phyloP scores from a whole-genome alignment of 345 rosid species.

The Citrus cavaleriei region DNA sequence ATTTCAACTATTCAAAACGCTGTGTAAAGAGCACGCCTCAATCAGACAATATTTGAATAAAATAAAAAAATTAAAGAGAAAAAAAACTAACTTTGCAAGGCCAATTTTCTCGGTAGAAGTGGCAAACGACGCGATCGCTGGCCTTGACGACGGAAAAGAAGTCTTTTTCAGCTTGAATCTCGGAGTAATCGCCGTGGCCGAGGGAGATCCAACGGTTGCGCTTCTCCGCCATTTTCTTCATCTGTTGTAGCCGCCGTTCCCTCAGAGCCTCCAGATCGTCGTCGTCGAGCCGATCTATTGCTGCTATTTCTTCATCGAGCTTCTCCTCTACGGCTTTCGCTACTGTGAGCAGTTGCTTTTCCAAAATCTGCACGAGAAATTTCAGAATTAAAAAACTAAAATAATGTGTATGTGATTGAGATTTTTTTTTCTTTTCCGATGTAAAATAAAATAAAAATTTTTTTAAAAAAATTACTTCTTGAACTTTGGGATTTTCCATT shows the following conservation, averaged over 20 bases:
- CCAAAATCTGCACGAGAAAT: conserved; percentile 50
- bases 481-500: conserved; percentile 44
- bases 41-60: not conserved
- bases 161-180: conserved; percentile 80
- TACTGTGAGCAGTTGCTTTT: conserved; percentile 81
- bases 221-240: conserved; percentile 97
- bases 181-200: conserved; percentile 91
- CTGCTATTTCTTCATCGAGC: conserved; percentile 84
- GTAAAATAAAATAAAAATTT: too few relatives aligned
- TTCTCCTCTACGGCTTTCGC: conserved; percentile 91
- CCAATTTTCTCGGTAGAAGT: conserved; percentile 96
- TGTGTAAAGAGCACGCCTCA: not conserved
- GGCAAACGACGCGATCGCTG: conserved; percentile 94
- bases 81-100: conserved; percentile 72
- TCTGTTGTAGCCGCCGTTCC: conserved; percentile 79
- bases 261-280: conserved; percentile 85
- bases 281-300: conserved; percentile 71
- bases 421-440: too few relatives aligned
- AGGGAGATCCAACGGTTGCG: conserved; percentile 91
- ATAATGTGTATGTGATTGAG: not conserved
- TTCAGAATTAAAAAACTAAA: not conserved
- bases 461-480: conserved; percentile 30
- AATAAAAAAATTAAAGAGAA: too few relatives aligned
- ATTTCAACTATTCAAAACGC: not conserved
- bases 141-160: conserved; percentile 83